Evolutionary conservation across 176 grass and related monocot genomes (phyloP).

Genomic region (Cenchrus purpureus): DNA sequence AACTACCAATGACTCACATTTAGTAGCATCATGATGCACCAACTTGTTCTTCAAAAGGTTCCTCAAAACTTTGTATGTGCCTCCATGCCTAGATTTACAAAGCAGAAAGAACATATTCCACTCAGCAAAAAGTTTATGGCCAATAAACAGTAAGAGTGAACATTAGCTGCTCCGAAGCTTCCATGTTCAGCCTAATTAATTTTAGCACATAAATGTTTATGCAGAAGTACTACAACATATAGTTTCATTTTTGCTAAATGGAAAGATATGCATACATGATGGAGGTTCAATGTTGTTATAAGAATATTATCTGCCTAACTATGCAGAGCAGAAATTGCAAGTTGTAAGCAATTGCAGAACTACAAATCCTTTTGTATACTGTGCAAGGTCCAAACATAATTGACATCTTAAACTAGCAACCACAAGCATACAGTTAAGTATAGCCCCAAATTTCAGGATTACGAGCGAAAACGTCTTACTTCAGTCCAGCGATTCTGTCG

Average conservation of each 20-base stretch:
- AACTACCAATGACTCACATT: conserved; percentile 56
- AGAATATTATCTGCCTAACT: neutral
- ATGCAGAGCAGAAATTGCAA: neutral
- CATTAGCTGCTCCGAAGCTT: neutral
- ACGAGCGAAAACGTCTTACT: conserved; percentile 34
- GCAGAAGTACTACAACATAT: neutral
- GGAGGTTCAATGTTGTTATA: neutral
- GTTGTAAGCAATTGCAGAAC: neutral
- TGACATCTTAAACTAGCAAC: neutral
- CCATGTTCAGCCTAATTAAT: neutral
- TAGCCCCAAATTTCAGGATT: neutral
- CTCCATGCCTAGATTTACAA: conserved; percentile 68
- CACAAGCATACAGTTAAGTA: neutral
- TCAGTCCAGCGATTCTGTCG: conserved; percentile 83
- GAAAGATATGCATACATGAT: neutral
- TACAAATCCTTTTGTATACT: neutral
- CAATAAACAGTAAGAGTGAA: neutral
- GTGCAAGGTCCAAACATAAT: neutral
- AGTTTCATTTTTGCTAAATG: neutral
- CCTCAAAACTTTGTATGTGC: conserved; percentile 82
- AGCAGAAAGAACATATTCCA: conserved; percentile 3
- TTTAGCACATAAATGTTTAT: neutral
- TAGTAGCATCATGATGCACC: conserved; percentile 82
- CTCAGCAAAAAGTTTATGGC: neutral
- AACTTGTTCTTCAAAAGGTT: conserved; percentile 94